Evolutionary conservation across 2,329 filamentous ascomycete genomes (phyloP), one percentile per base, ranked within the genome.

Genomic region (Fusarium caatingaense): DNA sequence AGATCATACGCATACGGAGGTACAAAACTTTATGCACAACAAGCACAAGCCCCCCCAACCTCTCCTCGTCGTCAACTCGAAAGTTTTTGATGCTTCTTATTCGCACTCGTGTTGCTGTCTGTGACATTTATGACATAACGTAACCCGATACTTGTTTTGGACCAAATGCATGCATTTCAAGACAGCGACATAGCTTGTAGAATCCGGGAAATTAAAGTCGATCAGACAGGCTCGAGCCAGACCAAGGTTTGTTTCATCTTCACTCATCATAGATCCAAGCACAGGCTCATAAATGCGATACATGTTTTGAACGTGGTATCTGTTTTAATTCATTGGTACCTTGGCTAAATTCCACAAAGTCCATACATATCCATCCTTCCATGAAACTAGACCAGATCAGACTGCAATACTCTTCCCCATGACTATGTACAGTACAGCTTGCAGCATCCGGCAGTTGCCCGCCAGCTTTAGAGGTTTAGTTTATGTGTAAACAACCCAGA

Each of bases 351-450:
- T 48, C 66, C 51, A 46, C 28, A 50, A 47, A 51, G 48, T 46
- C 51, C 58, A 59, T 53, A 65, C 23, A 53, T 42, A 25, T 34
- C 30, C 30, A 21, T 60, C 50, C 51, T 48, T 32, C 59, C 56
- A 32, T 56, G 51, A 53, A 51, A 69, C 34, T 9, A 53, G 49
- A 60, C 59, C 64, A 66, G 49, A 61, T 57, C 64, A 66, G 44
- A 44, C 64, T 71, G 70, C 60, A 62, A 55, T 54, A 49, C 55
- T 21, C 45, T 55, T 48, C 27, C 49, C 48, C n/a, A 20, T 41
- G 30, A 53, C 37, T 72, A 72, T 74, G 64, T 69, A 74, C 66
- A 71, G 64, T 67, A 75, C 68, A 71, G 42, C 58, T 57, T 68
- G 68, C 57, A 65, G 68, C 51, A 59, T 50, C 60, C 45, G 57